phyloP scores from a whole-genome alignment of 2,329 filamentous ascomycete genomes.

The Colletotrichum viniferum region DNA sequence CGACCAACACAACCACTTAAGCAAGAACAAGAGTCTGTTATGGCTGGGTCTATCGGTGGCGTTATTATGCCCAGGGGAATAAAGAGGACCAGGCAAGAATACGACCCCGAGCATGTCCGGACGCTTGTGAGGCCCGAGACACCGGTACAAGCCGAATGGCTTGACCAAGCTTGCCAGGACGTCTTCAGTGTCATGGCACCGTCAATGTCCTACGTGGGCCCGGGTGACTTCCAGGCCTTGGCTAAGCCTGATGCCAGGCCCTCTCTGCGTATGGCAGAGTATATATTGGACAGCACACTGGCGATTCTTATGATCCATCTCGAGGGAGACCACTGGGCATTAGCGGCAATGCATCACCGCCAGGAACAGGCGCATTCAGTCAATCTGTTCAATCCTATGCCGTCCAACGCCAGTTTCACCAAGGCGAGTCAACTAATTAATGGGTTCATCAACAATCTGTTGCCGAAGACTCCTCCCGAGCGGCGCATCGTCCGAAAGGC shows the following conservation, averaged over 20 bases:
- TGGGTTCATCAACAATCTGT: not conserved
- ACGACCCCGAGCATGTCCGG: not conserved
- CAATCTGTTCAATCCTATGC: not conserved
- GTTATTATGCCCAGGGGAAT: not conserved
- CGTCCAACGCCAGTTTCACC: not conserved
- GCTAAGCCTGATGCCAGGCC: not conserved
- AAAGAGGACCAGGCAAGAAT: not conserved
- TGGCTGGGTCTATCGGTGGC: not conserved
- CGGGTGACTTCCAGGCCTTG: not conserved
- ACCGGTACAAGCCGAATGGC: not conserved
- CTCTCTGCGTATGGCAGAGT: not conserved
- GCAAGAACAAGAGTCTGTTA: not conserved
- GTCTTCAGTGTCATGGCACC: not conserved
- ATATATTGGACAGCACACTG: not conserved
- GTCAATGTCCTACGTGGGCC: not conserved
- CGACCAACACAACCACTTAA: not conserved
- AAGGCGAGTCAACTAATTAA: not conserved
- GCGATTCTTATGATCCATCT: not conserved
- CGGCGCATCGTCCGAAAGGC: not conserved
- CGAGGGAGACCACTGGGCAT: not conserved
- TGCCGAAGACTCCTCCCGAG: not conserved
- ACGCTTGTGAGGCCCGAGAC: not conserved
- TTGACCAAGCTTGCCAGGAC: not conserved
- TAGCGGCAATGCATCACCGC: not conserved
- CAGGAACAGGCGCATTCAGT: not conserved